Percentiles rank a stretch among this genome's conserved stretches.
These are phyloP conservation scores for Poteriospumella lacustris DNA, from an alignment of 108 stramenopile genomes.

Conservation along the genomic window DNA sequence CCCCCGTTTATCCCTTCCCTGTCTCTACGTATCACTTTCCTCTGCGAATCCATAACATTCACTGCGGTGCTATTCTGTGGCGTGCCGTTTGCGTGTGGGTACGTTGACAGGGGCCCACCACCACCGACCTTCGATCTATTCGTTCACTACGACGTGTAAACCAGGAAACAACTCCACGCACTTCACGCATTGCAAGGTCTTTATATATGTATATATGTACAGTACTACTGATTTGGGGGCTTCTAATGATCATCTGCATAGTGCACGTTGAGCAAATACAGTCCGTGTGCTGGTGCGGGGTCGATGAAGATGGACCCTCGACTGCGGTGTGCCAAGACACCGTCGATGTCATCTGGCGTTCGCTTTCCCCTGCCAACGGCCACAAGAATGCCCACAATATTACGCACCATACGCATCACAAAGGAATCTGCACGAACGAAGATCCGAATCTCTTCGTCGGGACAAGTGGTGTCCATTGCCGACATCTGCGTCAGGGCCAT, in stretches of 20 bases:
- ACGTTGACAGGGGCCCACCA: too few relatives aligned
- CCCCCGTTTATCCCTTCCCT: too few relatives aligned
- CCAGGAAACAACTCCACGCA: too few relatives aligned
- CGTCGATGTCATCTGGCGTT: neutral
- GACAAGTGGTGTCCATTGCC: too few relatives aligned
- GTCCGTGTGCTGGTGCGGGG: neutral
- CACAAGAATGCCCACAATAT: neutral
- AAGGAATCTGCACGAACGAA: neutral
- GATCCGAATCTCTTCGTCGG: neutral
- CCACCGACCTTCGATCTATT: too few relatives aligned
- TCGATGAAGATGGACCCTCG: neutral
- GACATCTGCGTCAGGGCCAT: too few relatives aligned
- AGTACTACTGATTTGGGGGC: neutral
- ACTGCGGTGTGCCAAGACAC: neutral
- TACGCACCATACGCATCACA: neutral
- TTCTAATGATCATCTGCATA: neutral
- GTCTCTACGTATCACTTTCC: too few relatives aligned
- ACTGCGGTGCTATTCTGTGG: too few relatives aligned
- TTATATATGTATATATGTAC: neutral
- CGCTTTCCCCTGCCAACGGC: neutral
- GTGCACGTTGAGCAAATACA: neutral
- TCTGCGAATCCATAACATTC: too few relatives aligned
- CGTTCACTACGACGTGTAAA: too few relatives aligned
- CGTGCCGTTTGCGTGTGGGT: too few relatives aligned
- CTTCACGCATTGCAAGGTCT: too few relatives aligned